These are phyloP conservation scores for Aspergillus steynii DNA, from an alignment of 495 filamentous ascomycete species.

Conservation along the genomic window DNA sequence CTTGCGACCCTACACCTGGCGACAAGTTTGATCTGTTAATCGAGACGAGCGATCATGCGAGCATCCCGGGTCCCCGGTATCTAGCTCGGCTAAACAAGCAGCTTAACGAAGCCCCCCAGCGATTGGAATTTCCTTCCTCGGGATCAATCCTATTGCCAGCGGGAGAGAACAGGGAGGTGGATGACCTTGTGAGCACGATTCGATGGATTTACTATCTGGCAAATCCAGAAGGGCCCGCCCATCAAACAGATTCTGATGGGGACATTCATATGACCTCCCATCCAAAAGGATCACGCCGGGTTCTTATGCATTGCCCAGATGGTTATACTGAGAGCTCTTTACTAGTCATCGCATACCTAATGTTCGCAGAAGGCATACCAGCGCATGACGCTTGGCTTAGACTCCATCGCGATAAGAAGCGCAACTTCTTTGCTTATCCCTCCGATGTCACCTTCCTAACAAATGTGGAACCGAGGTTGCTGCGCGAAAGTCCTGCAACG, in stretches of 20 bases:
- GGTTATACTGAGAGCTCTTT: conserved; percentile 95
- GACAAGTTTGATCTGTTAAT: conserved; percentile 69
- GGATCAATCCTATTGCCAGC: conserved; percentile 83
- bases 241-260: conserved; percentile 54
- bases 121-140: conserved; percentile 88
- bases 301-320: conserved; percentile 91
- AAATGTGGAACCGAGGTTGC: conserved; percentile 70
- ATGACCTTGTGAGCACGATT: conserved; percentile 80
- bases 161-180: conserved; percentile 74
- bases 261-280: conserved; percentile 52
- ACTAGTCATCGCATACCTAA: conserved; percentile 84
- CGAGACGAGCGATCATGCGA: conserved; percentile 82
- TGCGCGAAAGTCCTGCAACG: conserved; percentile 52
- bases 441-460: conserved; percentile 81
- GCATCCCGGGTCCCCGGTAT: conserved; percentile 55
- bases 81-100: conserved; percentile 60
- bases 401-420: conserved; percentile 74
- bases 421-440: conserved; percentile 96
- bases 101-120: conserved; percentile 54
- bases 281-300: conserved; percentile 52
- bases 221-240: conserved; percentile 50
- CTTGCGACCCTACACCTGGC: conserved; percentile 26
- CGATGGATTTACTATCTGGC: conserved; percentile 86
- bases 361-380: conserved; percentile 80
- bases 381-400: conserved; percentile 83